Base-by-base conservation (phyloP, 352 stramenopile species). In the Phytopythium vexans region DNA sequence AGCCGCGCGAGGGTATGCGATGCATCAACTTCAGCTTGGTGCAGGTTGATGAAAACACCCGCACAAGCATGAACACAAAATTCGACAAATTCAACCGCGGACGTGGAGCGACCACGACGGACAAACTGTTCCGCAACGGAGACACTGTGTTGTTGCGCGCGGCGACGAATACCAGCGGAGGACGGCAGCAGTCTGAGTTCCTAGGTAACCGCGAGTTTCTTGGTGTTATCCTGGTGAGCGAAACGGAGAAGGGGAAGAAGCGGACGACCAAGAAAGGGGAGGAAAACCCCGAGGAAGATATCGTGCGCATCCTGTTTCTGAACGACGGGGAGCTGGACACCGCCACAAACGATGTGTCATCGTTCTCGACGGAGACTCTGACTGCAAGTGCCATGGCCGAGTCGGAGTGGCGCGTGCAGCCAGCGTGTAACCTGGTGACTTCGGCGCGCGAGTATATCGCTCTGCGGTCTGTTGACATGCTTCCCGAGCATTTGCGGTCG, bases 401-500 rank as follows among this genome's bases (percentile, higher is more conserved):
- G 44, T 77, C 75, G 1, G 83, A 93, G 56, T 95, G 84, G 82
- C 83, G 86, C 35, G 83, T 87, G 7, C 78, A 72, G n/a, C 71
- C 78, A 12, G 54, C 93, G 12, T 71, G 78, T 49, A 95, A 94
- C 50, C 60, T 95, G 37, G 77, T 88, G 4, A 95, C 86, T 8
- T 80, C 77, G 5, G 66, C 82, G 9, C 86, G 86, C 41, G 86
- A 95, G 55, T 95, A 95, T 49, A 71, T 92, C 31, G 82, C 80
- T 6, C 64, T 95, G 39, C 77, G 83, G 12, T 92, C 86, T 1
- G 81, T 95, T 0, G 83, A 95, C 40, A 82, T 93, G 69, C 67
- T 95, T 32, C 86, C 86, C 1, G 74, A 89, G 32, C 86, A 95
- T 48, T 55, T 95, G 48, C 72, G 83, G 39, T 80, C 76, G 39